These are phyloP conservation scores for Heteromeles arbutifolia DNA, from an alignment of 306 rosid genomes.

Conservation along the genomic window DNA sequence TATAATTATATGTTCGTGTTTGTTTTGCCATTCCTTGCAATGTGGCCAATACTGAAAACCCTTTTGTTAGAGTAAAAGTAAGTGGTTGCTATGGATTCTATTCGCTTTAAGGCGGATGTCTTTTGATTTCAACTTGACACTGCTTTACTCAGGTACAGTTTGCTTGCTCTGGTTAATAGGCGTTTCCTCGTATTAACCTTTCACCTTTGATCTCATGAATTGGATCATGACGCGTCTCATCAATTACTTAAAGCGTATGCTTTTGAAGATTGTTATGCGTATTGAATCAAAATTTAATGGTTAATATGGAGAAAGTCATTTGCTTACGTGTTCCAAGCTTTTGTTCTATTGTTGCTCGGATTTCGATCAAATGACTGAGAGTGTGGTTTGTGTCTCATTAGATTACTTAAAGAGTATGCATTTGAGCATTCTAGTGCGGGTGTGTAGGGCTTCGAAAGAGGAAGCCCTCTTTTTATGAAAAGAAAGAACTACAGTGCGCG, in stretches of 20 bases:
- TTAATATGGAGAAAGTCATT: background rate
- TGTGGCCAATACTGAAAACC: background rate
- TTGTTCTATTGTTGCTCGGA: background rate
- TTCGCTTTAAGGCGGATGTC: background rate
- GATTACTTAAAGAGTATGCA: background rate
- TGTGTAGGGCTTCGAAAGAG: background rate
- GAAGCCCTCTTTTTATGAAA: background rate
- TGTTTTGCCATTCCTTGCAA: background rate
- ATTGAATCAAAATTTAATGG: background rate
- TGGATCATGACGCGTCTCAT: background rate
- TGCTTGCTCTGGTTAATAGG: background rate
- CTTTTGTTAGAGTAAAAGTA: background rate
- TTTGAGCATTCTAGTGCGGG: background rate
- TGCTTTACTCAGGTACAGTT: background rate
- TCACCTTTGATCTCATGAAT: background rate
- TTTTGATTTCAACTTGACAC: background rate
- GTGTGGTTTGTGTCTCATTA: background rate
- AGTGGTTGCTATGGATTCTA: background rate
- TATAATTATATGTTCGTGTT: background rate
- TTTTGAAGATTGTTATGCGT: background rate
- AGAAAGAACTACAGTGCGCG: background rate
- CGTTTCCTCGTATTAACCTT: background rate
- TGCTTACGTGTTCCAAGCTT: background rate
- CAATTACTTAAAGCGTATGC: background rate
- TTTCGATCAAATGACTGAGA: background rate